These are phyloP conservation scores for Hamamelis virginiana DNA, from an alignment of 164 flowering plant genomes.

Conservation along the genomic window DNA sequence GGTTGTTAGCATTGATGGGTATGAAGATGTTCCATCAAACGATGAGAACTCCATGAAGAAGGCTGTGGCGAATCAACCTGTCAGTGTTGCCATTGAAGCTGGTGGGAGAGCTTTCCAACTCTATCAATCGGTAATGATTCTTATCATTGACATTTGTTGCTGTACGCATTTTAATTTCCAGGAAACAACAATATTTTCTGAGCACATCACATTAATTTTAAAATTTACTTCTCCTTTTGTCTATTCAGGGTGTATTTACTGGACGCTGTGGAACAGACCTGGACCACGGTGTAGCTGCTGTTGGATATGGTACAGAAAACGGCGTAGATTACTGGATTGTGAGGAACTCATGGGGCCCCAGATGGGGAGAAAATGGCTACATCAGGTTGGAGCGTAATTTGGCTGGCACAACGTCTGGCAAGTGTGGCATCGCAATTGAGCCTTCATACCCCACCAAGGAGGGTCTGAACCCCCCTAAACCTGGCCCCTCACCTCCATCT, in stretches of 20 bases:
- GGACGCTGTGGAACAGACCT: slow-evolving; percentile 42
- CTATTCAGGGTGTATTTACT: slow-evolving; percentile 46
- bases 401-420: slow-evolving; percentile 21
- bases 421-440: slow-evolving; percentile 49
- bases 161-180: neutral
- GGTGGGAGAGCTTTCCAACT: slow-evolving; percentile 55
- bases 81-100: slow-evolving; percentile 57
- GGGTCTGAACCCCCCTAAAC: slow-evolving; percentile 43
- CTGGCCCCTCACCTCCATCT: slow-evolving; percentile 42
- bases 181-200: too few relatives aligned
- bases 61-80: slow-evolving; percentile 49
- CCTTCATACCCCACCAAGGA: slow-evolving; percentile 48
- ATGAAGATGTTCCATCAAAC: slow-evolving; percentile 52
- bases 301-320: slow-evolving; percentile 46
- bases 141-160: neutral
- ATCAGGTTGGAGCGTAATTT: slow-evolving; percentile 43
- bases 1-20: slow-evolving; percentile 46
- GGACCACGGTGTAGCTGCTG: slow-evolving; percentile 49
- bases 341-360: slow-evolving; percentile 54
- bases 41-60: slow-evolving; percentile 47
- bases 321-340: slow-evolving; percentile 52
- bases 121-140: slow-evolving; percentile 39
- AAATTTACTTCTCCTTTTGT: neutral
- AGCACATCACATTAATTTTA: too few relatives aligned
- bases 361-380: slow-evolving; percentile 54